Base-by-base conservation (phyloP, 148 eudicot genomes). In the Amaranthus cruentus region DNA sequence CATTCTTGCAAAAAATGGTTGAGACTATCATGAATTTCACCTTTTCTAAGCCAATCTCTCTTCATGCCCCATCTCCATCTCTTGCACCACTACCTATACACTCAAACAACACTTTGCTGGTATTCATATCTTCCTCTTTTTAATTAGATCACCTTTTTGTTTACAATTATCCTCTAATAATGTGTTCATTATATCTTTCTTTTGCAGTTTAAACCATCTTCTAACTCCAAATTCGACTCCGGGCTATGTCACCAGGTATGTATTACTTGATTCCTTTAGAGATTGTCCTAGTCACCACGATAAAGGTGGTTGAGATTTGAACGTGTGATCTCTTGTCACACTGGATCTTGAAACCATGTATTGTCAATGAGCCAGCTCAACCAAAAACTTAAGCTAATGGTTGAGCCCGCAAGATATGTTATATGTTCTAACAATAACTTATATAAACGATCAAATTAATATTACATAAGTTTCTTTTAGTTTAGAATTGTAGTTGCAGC, bases 201-300 rank as follows among this genome's bases (percentile, higher is more conserved):
- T 75, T 66, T 82, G 78, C 96, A 90, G 91, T 79, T 88, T 48
- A 85, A 83, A 83, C 84, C 76, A 11, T 68, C 70, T 62, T 73
- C 87, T 52, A 72, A 66, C 64, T 79, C 84, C 69, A 75, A 81
- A 65, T 82, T 86, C 8, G 76, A 76, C 77, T 74, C 73, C 74
- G 83, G 83, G 14, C 76, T 82, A 66, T 70, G 68, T 64, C 76
- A 80, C 76, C 86, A 78, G 76, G 90, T 90, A 64, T 60, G 76
- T 75, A 47, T 61, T 14, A 28, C 38, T 28, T 28, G 0, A 28
- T 0, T 28, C 2, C 38, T 18, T 28, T 28, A 28, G 38, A 28
- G 38, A 28, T 28, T 28, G 38, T 28, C 1, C 38, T 28, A 28
- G 38, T 28, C 0, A 28, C 38, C 38, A 28, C 38, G 38, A 28